Percentiles rank a stretch among this genome's conserved stretches.
phyloP scores from a whole-genome alignment of 148 eudicot genomes.

The Gaultheria prostrata region DNA sequence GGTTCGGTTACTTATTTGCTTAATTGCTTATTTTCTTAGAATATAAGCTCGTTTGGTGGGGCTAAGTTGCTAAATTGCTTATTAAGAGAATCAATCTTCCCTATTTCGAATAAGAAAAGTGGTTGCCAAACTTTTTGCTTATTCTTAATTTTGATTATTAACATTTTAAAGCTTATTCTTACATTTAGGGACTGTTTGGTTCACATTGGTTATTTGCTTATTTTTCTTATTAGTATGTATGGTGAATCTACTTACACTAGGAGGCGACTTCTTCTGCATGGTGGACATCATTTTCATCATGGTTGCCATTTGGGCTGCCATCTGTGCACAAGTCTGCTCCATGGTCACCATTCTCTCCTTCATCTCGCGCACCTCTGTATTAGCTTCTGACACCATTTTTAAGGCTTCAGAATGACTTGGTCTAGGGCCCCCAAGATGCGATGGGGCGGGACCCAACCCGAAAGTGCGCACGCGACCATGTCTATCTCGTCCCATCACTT shows the following conservation, averaged over 20 bases:
- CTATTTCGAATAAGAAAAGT: neutral
- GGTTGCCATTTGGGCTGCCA: conserved; percentile 47
- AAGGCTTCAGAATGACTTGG: conserved; percentile 30
- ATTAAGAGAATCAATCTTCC: neutral
- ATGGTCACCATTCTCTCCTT: conserved; percentile 33
- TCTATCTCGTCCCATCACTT: conserved; percentile 33
- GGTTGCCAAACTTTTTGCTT: neutral
- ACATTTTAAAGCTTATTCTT: neutral
- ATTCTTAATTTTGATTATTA: neutral
- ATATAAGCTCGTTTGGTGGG: neutral
- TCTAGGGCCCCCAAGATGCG: conserved; percentile 8
- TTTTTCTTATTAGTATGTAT: neutral
- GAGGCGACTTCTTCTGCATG: conserved; percentile 18
- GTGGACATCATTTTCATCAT: conserved; percentile 47
- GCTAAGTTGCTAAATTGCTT: neutral
- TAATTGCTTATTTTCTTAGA: neutral
- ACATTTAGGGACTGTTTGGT: neutral
- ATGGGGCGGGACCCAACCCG: conserved; percentile 24
- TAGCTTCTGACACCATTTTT: conserved; percentile 30
- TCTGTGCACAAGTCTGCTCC: conserved; percentile 45
- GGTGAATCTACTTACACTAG: conserved; percentile 16
- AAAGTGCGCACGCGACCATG: conserved; percentile 19
- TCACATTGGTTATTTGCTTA: neutral
- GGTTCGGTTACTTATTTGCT: neutral
- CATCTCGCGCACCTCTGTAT: conserved; percentile 42